Percentiles rank a stretch among this genome's conserved stretches.
phyloP scores from a whole-genome alignment of 805 yeast species.

The Saturnispora serradocipensis region DNA sequence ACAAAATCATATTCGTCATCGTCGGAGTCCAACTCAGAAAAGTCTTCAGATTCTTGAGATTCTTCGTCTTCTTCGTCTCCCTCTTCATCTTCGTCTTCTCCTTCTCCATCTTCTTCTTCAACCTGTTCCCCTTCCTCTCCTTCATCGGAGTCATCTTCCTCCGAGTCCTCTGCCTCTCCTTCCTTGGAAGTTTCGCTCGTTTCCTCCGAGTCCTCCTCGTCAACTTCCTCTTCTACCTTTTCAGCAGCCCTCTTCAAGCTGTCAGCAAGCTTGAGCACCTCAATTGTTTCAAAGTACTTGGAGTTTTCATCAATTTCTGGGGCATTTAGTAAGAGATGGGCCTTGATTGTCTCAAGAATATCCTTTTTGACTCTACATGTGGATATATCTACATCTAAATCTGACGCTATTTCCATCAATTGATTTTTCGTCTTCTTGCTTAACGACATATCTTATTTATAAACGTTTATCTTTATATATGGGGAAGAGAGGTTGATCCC shows the following conservation, averaged over 20 bases:
- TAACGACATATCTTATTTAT: conserved; percentile 1
- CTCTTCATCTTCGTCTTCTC: conserved; percentile 10
- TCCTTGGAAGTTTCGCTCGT: not conserved
- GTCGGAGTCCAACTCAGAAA: conserved; percentile 38
- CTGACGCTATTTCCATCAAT: conserved; percentile 25
- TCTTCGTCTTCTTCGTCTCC: conserved; percentile 48
- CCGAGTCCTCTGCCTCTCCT: conserved; percentile 28
- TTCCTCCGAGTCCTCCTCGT: not conserved
- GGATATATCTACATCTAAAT: conserved; percentile 18
- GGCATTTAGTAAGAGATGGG: conserved; percentile 17
- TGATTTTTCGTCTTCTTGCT: conserved; percentile 26
- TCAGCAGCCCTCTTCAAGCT: conserved; percentile 29
- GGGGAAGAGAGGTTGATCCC: not conserved
- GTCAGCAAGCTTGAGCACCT: conserved; percentile 6
- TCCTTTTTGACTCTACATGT: conserved; percentile 24
- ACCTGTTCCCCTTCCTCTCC: conserved; percentile 51
- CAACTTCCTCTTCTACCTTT: conserved; percentile 53
- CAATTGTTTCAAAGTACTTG: conserved; percentile 23
- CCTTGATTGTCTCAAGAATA: conserved; percentile 18
- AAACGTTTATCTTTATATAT: not conserved
- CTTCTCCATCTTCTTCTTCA: conserved; percentile 55
- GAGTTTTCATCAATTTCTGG: conserved; percentile 17
- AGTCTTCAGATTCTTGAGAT: conserved; percentile 28
- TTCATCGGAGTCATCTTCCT: conserved; percentile 48
- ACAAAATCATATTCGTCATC: conserved; percentile 13